Percentiles rank a stretch among this genome's conserved stretches.
Conservation (phyloP, 1,284 basidiomycete species). For the Fomitopsis betulina region DNA sequence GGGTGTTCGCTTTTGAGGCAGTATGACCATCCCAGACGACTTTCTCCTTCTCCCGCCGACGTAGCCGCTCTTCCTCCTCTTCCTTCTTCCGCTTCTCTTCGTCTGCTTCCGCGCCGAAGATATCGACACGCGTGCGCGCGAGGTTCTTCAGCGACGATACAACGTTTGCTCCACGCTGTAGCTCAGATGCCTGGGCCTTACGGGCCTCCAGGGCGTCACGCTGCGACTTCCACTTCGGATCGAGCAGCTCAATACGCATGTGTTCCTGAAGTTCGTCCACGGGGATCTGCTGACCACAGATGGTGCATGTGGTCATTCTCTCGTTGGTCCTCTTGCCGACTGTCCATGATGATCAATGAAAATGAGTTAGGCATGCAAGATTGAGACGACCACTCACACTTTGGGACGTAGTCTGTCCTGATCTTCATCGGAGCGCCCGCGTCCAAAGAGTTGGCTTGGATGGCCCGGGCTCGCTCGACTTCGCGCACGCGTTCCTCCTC, state of each 20-base stretch:
- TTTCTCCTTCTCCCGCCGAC: slow-evolving; percentile 82
- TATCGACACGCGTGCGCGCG: slow-evolving; percentile 88
- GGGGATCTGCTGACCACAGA: slow-evolving; percentile 92
- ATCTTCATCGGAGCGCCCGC: slow-evolving; percentile 91
- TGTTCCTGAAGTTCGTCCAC: slow-evolving; percentile 96
- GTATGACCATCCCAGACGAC: slow-evolving; percentile 97
- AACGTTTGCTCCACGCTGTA: slow-evolving; percentile 88
- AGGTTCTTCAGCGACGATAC: slow-evolving; percentile 88
- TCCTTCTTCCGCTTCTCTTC: slow-evolving; percentile 82
- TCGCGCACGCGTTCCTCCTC: slow-evolving; percentile 76
- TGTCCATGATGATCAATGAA: slow-evolving; percentile 24
- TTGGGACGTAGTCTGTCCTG: slow-evolving; percentile 94
- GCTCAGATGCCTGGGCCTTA: slow-evolving; percentile 85
- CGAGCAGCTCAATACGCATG: slow-evolving; percentile 96
- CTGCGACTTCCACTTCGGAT: slow-evolving; percentile 97
- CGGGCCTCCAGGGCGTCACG: slow-evolving; percentile 83
- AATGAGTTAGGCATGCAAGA: slow-evolving; percentile 1
- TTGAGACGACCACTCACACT: slow-evolving; percentile 51
- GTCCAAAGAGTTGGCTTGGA: slow-evolving; percentile 74
- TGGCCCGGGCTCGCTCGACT: slow-evolving; percentile 70
- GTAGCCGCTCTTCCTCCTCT: slow-evolving; percentile 78
- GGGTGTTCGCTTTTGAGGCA: slow-evolving; percentile 80
- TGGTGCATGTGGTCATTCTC: slow-evolving; percentile 82
- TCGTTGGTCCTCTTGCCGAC: slow-evolving; percentile 69
- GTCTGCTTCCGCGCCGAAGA: slow-evolving; percentile 89